Conservation (phyloP, 352 stramenopile species). For the Phytophthora rubi region DNA sequence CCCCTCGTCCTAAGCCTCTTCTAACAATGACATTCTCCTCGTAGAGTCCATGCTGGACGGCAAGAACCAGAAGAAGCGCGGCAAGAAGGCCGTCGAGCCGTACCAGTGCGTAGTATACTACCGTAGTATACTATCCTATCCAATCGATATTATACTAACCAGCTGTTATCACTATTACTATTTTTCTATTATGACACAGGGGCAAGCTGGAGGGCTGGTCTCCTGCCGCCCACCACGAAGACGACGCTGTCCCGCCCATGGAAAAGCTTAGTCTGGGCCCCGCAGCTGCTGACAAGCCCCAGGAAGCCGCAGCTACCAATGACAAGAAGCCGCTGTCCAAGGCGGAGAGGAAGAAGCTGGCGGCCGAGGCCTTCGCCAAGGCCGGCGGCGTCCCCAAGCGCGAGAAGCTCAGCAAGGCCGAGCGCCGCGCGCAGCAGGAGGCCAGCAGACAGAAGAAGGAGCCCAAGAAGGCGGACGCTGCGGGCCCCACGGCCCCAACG, state of each 20-base stretch:
- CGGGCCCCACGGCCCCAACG: conserved; percentile 26
- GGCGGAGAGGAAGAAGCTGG: conserved; percentile 75
- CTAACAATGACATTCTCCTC: background rate
- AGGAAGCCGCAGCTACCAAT: background rate
- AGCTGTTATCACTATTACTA: conserved; percentile 5
- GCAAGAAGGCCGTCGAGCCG: conserved; percentile 30
- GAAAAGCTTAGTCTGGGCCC: conserved; percentile 58
- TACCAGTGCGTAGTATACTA: conserved; percentile 38
- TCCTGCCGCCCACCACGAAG: conserved; percentile 38
- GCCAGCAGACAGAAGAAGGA: conserved; percentile 87
- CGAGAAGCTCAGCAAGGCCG: conserved; percentile 92
- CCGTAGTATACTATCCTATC: conserved; percentile 6
- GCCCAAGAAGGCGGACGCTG: conserved; percentile 47
- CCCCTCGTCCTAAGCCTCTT: background rate
- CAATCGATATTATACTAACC: conserved; percentile 4
- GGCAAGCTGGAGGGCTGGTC: conserved; percentile 74
- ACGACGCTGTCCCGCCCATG: conserved; percentile 40
- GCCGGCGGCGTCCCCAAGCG: conserved; percentile 51
- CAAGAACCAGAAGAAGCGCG: conserved; percentile 37
- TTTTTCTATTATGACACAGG: conserved; percentile 18
- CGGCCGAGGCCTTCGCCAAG: conserved; percentile 70
- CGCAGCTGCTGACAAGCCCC: conserved; percentile 19
- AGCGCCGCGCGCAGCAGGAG: conserved; percentile 93
- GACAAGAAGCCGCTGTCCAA: conserved; percentile 62
- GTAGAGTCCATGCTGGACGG: conserved; percentile 46